Conservation (phyloP, 768 basidiomycete genomes). For the Suillus spraguei region DNA sequence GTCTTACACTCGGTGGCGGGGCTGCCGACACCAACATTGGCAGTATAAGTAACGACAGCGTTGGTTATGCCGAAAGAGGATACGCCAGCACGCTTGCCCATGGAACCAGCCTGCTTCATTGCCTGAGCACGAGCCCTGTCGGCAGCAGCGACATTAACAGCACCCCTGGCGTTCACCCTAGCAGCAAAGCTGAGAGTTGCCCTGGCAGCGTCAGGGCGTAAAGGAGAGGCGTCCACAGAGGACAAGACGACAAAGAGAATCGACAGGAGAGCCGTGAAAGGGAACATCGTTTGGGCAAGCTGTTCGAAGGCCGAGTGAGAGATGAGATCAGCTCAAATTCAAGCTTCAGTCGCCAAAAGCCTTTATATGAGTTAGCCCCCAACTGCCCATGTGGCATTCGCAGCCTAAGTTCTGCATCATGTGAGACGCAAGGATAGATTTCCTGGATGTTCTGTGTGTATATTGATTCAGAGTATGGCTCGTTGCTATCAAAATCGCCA, state of each 20-base stretch:
- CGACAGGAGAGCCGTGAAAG: constrained; percentile 13
- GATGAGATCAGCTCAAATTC: constrained; percentile 10
- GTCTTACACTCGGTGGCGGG: constrained; percentile 31
- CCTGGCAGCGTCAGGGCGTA: constrained; percentile 13
- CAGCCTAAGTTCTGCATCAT: neutral
- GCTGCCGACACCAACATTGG: constrained; percentile 28
- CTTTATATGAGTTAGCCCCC: constrained; percentile 5
- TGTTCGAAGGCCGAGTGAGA: constrained; percentile 4
- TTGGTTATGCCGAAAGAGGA: constrained; percentile 21
- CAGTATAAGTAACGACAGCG: constrained; percentile 26
- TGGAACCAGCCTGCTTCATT: constrained; percentile 9
- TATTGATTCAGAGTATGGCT: neutral
- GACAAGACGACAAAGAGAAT: constrained; percentile 18
- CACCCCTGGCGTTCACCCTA: constrained; percentile 16
- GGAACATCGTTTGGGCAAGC: constrained; percentile 24
- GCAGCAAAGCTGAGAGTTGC: constrained; percentile 19
- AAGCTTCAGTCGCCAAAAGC: neutral
- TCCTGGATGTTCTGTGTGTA: neutral
- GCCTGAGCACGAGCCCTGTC: constrained; percentile 25
- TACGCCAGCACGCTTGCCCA: constrained; percentile 14
- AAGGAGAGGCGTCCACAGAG: constrained; percentile 18
- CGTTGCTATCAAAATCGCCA: neutral
- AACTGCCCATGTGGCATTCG: constrained; percentile 4
- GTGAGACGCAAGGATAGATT: neutral
- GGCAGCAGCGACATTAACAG: constrained; percentile 15